Conservation (phyloP, 306 rosid species). For the Vicia villosa region DNA sequence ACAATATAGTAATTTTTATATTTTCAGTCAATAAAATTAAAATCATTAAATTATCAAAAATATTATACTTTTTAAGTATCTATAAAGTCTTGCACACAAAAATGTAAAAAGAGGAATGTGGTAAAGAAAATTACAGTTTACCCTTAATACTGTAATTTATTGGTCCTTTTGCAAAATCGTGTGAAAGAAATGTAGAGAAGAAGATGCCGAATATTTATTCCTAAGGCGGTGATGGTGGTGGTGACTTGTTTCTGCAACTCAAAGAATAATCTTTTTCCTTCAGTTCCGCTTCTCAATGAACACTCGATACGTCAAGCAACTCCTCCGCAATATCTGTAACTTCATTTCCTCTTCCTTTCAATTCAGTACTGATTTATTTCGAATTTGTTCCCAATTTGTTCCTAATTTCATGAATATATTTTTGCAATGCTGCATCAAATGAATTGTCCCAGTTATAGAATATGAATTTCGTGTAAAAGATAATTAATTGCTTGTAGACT, state of each 20-base stretch:
- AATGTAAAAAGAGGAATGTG: too few relatives aligned
- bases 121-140: too few relatives aligned
- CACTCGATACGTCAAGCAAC: slow-evolving; percentile 33
- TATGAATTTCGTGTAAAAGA: neutral
- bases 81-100: too few relatives aligned
- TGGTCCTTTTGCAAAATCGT: neutral
- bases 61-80: too few relatives aligned
- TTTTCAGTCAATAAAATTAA: too few relatives aligned
- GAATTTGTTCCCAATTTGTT: neutral
- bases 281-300: neutral
- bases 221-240: slow-evolving; percentile 36
- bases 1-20: too few relatives aligned
- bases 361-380: neutral
- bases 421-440: neutral
- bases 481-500: neutral
- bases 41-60: too few relatives aligned
- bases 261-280: neutral
- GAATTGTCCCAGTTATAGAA: neutral
- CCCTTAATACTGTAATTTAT: too few relatives aligned
- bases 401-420: neutral
- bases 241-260: neutral
- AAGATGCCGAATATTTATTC: neutral
- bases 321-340: slow-evolving; percentile 48
- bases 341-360: neutral
- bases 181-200: neutral